Conservation (phyloP, 164 flowering plant genomes). For the Vitis amurensis region DNA sequence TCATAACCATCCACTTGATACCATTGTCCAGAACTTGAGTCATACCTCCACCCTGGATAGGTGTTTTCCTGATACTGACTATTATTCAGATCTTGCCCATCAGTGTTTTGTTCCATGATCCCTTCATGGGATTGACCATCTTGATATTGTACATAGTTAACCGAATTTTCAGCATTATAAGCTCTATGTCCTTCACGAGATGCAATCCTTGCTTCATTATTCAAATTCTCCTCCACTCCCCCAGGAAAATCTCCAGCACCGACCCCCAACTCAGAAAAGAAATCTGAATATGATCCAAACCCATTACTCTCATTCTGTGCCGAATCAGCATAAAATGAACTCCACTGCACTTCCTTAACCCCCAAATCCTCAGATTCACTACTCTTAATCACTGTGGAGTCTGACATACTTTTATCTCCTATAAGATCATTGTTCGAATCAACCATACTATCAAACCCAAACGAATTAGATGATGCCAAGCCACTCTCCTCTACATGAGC, state of each 20-base stretch:
- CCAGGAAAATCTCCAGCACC: constrained; percentile 29
- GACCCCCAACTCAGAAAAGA: constrained; percentile 51
- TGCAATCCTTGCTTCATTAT: constrained; percentile 15
- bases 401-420: constrained; percentile 20
- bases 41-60: constrained; percentile 94
- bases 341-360: constrained; percentile 88
- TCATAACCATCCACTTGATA: constrained; percentile 61
- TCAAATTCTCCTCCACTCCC: constrained; percentile 15
- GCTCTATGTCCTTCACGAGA: constrained; percentile 12
- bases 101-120: constrained; percentile 17
- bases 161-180: constrained; percentile 18
- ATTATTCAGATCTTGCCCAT: constrained; percentile 38
- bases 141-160: constrained; percentile 21
- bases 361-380: constrained; percentile 35
- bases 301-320: constrained; percentile 32
- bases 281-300: constrained; percentile 67
- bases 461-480: constrained; percentile 26
- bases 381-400: constrained; percentile 15
- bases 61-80: constrained; percentile 72
- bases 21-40: constrained; percentile 77
- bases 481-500: constrained; percentile 15
- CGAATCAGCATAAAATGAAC: constrained; percentile 54
- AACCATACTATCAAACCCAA: constrained; percentile 14
- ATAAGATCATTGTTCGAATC: constrained; percentile 19
- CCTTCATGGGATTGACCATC: constrained; percentile 33